Evolutionary conservation across 331 rosid genomes (phyloP).

Genomic region (Pyracantha coccinea): DNA sequence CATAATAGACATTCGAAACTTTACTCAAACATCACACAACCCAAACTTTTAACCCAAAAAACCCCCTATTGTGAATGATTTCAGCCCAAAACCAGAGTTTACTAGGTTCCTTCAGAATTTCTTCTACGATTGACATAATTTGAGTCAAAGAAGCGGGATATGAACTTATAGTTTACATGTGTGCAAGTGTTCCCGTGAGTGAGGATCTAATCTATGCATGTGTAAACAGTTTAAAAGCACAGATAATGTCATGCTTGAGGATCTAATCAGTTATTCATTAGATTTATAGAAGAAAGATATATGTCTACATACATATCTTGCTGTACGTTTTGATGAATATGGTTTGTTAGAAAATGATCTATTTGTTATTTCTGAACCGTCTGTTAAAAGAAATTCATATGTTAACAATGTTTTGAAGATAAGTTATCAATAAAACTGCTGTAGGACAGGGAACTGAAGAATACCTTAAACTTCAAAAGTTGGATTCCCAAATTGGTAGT

Average conservation of each 20-base stretch:
- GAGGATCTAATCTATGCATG: too few species aligned
- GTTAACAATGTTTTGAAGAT: not conserved
- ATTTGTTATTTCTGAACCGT: not conserved
- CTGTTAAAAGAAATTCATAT: not conserved
- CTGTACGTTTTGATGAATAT: not conserved
- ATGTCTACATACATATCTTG: not conserved
- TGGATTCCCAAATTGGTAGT: slow-evolving; percentile 39
- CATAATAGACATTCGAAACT: not conserved
- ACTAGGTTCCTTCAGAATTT: too few species aligned
- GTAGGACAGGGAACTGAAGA: not conserved
- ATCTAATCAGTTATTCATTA: not conserved
- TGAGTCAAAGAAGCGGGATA: too few species aligned
- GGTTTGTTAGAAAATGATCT: not conserved
- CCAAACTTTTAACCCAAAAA: not conserved
- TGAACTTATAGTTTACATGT: too few species aligned
- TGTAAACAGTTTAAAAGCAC: too few species aligned
- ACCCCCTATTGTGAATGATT: not conserved
- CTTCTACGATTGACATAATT: too few species aligned
- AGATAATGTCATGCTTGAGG: too few species aligned
- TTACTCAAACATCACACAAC: not conserved
- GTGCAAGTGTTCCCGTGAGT: too few species aligned
- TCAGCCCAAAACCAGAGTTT: not conserved
- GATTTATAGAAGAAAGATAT: not conserved
- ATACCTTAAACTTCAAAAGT: slow-evolving; percentile 80
- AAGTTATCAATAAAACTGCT: not conserved